phyloP scores from a whole-genome alignment of 108 stramenopile genomes.

The Hondaea fermentalgiana region DNA sequence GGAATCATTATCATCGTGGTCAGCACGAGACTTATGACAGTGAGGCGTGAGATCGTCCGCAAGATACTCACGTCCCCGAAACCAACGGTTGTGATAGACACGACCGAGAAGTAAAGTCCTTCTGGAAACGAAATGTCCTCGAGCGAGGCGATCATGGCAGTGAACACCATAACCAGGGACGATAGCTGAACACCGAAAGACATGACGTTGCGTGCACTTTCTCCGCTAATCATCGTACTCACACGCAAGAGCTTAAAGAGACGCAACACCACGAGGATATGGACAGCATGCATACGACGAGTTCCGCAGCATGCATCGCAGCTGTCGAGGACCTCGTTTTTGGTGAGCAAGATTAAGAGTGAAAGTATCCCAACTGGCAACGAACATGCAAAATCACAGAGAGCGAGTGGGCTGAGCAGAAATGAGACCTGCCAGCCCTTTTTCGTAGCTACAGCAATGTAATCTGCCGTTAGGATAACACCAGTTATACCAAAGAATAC shows the following conservation, averaged over 20 bases:
- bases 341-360: background rate
- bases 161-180: background rate
- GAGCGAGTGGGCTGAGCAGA: background rate
- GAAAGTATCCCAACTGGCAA: background rate
- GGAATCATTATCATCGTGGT: slow-evolving; percentile 10
- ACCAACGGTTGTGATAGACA: background rate
- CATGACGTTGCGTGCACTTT: background rate
- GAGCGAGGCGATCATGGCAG: background rate
- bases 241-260: background rate
- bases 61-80: background rate
- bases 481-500: background rate
- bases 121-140: background rate
- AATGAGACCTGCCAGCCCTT: background rate
- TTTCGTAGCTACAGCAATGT: background rate
- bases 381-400: background rate
- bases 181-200: background rate
- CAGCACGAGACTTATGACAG: background rate
- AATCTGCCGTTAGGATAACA: background rate
- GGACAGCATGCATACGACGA: background rate
- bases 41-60: background rate
- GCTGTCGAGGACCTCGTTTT: background rate
- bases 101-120: background rate
- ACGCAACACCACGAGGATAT: background rate
- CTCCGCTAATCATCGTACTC: background rate
- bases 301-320: too few relatives aligned